phyloP scores from a whole-genome alignment of 2,329 filamentous ascomycete species.

The Apiospora phragmitis region DNA sequence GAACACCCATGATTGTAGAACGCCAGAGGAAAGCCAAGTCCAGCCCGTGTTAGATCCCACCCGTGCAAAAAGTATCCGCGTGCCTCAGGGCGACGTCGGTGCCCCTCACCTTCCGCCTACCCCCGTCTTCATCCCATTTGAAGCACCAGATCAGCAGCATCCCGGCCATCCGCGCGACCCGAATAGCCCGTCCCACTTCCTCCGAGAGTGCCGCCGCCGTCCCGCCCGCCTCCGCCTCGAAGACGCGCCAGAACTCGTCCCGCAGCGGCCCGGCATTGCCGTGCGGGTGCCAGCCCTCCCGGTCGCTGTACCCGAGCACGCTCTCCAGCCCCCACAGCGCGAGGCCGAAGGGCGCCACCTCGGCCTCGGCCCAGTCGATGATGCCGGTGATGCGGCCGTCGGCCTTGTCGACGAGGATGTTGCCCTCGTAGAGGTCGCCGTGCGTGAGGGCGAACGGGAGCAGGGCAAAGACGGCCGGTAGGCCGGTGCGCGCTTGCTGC shows the following conservation, averaged over 20 bases:
- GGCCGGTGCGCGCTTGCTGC: neutral
- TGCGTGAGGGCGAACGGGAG: neutral
- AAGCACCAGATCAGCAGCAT: neutral
- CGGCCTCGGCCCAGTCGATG: slow-evolving; percentile 19
- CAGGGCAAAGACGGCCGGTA: neutral
- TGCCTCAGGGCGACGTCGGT: neutral
- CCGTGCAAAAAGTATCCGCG: neutral
- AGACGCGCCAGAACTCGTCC: neutral
- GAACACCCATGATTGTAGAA: neutral
- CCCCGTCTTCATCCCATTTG: neutral
- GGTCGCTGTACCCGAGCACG: neutral
- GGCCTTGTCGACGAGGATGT: slow-evolving; percentile 17
- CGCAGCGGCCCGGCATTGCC: neutral
- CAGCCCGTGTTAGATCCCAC: neutral
- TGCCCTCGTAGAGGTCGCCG: slow-evolving; percentile 11
- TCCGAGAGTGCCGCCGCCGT: neutral
- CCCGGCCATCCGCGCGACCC: neutral
- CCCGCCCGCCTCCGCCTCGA: neutral
- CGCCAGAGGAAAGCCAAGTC: neutral
- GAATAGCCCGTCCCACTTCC: neutral
- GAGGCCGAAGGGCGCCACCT: slow-evolving; percentile 23
- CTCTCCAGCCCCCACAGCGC: slow-evolving; percentile 17
- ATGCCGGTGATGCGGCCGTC: slow-evolving; percentile 19
- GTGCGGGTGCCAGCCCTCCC: neutral
- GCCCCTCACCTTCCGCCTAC: neutral